These are phyloP conservation scores for Leptographium procerum DNA, from an alignment of 2,329 filamentous ascomycete genomes.

Conservation along the genomic window DNA sequence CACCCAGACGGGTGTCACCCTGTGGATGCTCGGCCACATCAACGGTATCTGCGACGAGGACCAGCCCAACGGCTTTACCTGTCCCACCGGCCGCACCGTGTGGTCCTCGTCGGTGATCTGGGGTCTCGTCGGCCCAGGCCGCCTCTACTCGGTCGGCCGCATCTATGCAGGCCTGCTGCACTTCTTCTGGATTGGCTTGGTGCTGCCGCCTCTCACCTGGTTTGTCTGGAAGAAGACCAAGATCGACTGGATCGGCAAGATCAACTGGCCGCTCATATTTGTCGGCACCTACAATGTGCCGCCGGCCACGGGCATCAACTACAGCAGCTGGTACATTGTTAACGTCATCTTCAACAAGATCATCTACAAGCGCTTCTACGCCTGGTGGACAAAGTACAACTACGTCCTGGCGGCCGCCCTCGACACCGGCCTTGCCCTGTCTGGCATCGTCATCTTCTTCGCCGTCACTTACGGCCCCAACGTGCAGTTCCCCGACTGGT, in stretches of 20 bases:
- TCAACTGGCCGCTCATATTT: constrained; percentile 25
- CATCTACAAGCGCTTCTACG: constrained; percentile 27
- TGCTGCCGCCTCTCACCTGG: constrained; percentile 31
- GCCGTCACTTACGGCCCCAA: constrained; percentile 22
- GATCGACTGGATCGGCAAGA: constrained; percentile 20
- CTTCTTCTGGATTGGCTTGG: constrained; percentile 37
- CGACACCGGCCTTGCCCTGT: constrained; percentile 21
- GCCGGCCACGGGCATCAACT: constrained; percentile 24
- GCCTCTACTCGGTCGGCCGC: constrained; percentile 32
- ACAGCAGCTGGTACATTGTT: constrained; percentile 28
- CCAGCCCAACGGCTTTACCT: constrained; percentile 34
- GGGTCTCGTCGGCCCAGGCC: constrained; percentile 38
- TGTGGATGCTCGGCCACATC: constrained; percentile 26
- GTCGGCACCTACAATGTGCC: constrained; percentile 27
- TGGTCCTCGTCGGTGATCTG: constrained; percentile 37
- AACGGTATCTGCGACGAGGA: constrained; percentile 26
- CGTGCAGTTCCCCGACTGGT: constrained; percentile 22
- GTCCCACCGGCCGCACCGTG: constrained; percentile 35
- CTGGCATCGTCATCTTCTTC: constrained; percentile 25
- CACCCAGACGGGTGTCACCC: constrained; percentile 26
- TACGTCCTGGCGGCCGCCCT: constrained; percentile 23
- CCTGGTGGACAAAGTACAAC: constrained; percentile 38
- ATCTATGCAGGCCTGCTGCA: constrained; percentile 36
- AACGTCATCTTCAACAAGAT: constrained; percentile 34
- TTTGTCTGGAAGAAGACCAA: constrained; percentile 25